Base-by-base conservation (phyloP, 495 filamentous ascomycete species). In the Aspergillus mulundensis region DNA sequence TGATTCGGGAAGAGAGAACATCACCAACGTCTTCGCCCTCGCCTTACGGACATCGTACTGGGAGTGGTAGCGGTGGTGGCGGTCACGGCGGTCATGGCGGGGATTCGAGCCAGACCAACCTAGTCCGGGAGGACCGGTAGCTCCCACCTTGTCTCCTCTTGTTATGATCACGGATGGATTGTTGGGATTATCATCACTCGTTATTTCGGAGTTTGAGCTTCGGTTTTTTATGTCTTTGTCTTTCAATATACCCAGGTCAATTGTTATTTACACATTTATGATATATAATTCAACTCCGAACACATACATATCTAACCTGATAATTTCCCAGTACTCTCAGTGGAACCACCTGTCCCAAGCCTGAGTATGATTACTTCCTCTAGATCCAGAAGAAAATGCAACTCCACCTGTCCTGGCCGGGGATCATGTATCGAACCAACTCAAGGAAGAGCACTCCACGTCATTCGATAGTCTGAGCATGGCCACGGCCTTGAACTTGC, bases 1-100 rank as follows among this genome's bases (percentile, higher is more conserved):
- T 75, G 67, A 64, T 53, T 11, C 66, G 68, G 39, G 66, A 72
- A 57, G 49, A 42, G 20, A 32, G 7, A 78, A 83, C 42, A 81
- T 81, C 36, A 10, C 32, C 32, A 2, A 36, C 32, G 12, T 10
- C 32, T 14, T 81, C 42, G 42, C 18, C 19, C 11, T 14, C 19
- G 5, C 42, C 42, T 44, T 14, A 23, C 19, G 42, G 42, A 4
- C 42, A 36, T 28, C 25, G 25, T 8, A 28, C 25, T 28, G 25
- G 25, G 3, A 28, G 4, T 28, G 4, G 25, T 28, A 28, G 25
- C 8, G 25, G 25, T 8, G 8, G 25, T 36, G 32, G 2, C 2
- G 8, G 32, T 36, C 28, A 10, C 4, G 32, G 32, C 32, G 32
- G 32, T 2, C 7, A 15, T 36, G 12, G 32, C 12, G 32, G 6